Evolutionary conservation across 2,329 filamentous ascomycete species (phyloP).

Genomic region (Diaporthe sp.): DNA sequence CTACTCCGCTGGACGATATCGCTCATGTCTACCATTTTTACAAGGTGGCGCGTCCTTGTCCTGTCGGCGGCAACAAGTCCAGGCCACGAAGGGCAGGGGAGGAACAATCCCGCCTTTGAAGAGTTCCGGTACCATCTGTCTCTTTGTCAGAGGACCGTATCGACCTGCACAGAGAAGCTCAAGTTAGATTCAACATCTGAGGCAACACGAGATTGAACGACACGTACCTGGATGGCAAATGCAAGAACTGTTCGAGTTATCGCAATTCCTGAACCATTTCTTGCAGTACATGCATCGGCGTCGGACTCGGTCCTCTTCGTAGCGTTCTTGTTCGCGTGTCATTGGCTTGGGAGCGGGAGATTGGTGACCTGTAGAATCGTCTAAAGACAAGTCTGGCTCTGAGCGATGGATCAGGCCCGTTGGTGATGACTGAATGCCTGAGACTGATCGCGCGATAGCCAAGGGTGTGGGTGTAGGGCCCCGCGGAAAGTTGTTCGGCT

Average conservation of each 20-base stretch:
- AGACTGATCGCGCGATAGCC: background rate
- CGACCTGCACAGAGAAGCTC: background rate
- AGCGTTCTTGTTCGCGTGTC: background rate
- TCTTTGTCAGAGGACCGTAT: background rate
- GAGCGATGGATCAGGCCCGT: background rate
- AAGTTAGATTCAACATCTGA: background rate
- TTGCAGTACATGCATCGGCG: background rate
- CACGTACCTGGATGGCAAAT: background rate
- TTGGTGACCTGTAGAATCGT: background rate
- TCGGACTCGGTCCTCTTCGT: accelerated
- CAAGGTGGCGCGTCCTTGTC: background rate
- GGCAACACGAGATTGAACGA: background rate
- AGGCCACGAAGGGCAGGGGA: too few relatives aligned
- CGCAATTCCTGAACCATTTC: background rate
- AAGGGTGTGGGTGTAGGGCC: background rate
- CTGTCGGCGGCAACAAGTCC: background rate
- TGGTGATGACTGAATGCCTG: background rate
- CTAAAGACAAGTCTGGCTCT: background rate
- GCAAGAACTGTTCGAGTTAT: background rate
- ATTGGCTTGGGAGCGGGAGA: background rate
- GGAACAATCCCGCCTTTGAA: too few relatives aligned
- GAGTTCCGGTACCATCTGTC: accelerated
- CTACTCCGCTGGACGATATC: too few relatives aligned
- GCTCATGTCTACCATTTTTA: background rate
- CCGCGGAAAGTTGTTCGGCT: background rate